Base-by-base conservation (phyloP, 2,329 filamentous ascomycete genomes). In the Chaetomiaceae sp. region DNA sequence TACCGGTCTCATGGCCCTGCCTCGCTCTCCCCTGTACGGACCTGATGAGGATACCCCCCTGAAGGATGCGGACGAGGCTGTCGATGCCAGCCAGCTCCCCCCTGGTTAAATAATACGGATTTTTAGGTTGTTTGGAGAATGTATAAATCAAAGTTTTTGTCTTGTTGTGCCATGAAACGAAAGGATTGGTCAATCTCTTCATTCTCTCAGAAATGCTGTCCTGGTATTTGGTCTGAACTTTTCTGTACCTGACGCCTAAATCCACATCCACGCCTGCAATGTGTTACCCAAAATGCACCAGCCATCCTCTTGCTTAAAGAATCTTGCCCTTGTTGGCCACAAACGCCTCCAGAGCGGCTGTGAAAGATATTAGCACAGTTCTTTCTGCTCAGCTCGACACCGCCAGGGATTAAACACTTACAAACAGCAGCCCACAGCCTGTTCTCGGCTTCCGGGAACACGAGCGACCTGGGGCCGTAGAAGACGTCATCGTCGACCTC, bases 401-500 rank as follows among this genome's bases (percentile, higher is more conserved):
- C 25, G 10, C 7, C 7, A 5, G 10, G 10, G 5, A 33, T 33
- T 7, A 4, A 21, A 16, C 38, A 78, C 81, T 70, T 70, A 84
- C 84, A 75, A 62, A 95, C 82, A 39, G 90, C 91, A 58, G 89
- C 86, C 87, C 90, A 99, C 31, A 99, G 69, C 58, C 93, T 83
- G 66, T 99, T 99, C 73, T 97, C 91, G 0, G 89, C 93, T 70
- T 99, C 93, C 2, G 82, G 83, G 72, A 96, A 99, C 4, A 97
- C 93, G 21, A 99, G 73, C 34, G 88, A 95, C 63, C 86, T 79
- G 0, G 81, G 76, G 42, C 88, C 84, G 69, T 97, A 96, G 66
- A 99, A 97, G 2, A 99, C 91, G 64, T 93, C 90, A 63, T 99
- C 92, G 51, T 80, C 83, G 30, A 99, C 93, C 72, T 99, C 93